Percentiles rank a stretch among this genome's conserved stretches.
Conservation (phyloP, 345 rosid species). For the Pelargonium nanum region DNA sequence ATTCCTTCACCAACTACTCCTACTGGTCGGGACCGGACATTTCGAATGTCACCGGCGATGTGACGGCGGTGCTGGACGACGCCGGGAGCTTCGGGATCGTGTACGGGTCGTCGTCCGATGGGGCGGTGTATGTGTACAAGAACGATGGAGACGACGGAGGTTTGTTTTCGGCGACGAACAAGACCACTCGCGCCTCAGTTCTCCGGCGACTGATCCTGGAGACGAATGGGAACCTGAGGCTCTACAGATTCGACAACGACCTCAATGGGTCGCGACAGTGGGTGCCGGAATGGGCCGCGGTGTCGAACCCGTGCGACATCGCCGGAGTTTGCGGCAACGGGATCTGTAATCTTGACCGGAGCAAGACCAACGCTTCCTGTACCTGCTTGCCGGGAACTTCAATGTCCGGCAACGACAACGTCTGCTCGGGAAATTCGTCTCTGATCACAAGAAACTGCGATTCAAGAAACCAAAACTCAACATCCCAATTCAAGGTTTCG, state of each 20-base stretch:
- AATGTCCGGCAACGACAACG: conserved; percentile 19
- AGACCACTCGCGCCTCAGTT: conserved; percentile 25
- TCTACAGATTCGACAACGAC: conserved; percentile 78
- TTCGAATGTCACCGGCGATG: conserved; percentile 75
- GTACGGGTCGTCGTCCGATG: conserved; percentile 59
- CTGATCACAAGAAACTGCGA: conserved; percentile 35
- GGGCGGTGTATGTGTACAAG: conserved; percentile 74
- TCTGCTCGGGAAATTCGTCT: conserved; percentile 46
- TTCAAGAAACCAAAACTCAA: conserved; percentile 18
- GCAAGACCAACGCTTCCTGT: conserved; percentile 71
- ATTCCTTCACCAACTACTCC: conserved; percentile 48
- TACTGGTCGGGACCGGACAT: conserved; percentile 86
- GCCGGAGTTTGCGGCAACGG: conserved; percentile 88
- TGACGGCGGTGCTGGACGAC: conserved; percentile 55
- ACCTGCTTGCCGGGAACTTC: conserved; percentile 60
- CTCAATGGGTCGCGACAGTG: conserved; percentile 70
- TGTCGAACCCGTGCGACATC: conserved; percentile 76
- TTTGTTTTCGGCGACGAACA: conserved; percentile 24
- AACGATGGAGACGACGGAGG: conserved; percentile 49
- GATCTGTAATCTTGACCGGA: conserved; percentile 54
- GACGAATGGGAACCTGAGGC: conserved; percentile 59
- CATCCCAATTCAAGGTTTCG: conserved; percentile 33
- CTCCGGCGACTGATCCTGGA: conserved; percentile 59
- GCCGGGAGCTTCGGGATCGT: conserved; percentile 83
- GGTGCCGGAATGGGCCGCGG: conserved; percentile 90